Percentiles rank a stretch among this genome's conserved stretches.
Evolutionary conservation across 805 yeast species (phyloP).

Genomic region (Starmerella scarabaei): DNA sequence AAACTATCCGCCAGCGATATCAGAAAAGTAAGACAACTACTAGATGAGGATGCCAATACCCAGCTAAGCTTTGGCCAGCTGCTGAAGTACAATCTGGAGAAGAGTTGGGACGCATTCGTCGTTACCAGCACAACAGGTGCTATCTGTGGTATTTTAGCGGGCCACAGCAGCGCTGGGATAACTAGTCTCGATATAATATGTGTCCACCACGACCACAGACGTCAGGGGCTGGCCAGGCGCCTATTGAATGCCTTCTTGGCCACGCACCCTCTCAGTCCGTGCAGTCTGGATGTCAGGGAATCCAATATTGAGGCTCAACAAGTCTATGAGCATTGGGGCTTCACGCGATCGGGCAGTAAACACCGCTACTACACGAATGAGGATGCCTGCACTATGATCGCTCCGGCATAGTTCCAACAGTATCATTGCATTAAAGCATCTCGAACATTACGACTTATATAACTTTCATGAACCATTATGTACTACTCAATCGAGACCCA

Average conservation of each 20-base stretch:
- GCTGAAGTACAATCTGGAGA: slow-evolving; percentile 7
- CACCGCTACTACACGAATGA: slow-evolving; percentile 7
- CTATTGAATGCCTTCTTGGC: slow-evolving; percentile 6
- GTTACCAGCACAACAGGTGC: neutral
- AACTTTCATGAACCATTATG: too few species aligned
- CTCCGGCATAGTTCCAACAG: too few species aligned
- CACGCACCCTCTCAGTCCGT: neutral
- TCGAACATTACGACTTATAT: too few species aligned
- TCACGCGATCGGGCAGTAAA: slow-evolving; percentile 3
- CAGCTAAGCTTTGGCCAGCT: slow-evolving; percentile 4
- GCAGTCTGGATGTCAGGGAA: slow-evolving; percentile 11
- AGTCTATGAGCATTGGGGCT: slow-evolving; percentile 11
- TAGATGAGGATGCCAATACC: slow-evolving; percentile 2
- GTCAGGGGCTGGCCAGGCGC: slow-evolving; percentile 8
- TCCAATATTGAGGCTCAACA: slow-evolving; percentile 9
- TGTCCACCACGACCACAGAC: slow-evolving; percentile 7
- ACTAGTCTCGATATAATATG: slow-evolving; percentile 10
- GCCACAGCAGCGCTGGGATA: neutral
- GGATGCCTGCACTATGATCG: slow-evolving; percentile 10
- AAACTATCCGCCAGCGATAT: slow-evolving; percentile 4
- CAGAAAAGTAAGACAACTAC: neutral
- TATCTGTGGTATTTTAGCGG: slow-evolving; percentile 11
- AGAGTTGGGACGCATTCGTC: slow-evolving; percentile 8
- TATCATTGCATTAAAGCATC: too few species aligned
- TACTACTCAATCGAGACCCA: neutral